These are phyloP conservation scores for Besnoitia besnoiti DNA, from an alignment of 169 alveolate species.

Conservation along the genomic window DNA sequence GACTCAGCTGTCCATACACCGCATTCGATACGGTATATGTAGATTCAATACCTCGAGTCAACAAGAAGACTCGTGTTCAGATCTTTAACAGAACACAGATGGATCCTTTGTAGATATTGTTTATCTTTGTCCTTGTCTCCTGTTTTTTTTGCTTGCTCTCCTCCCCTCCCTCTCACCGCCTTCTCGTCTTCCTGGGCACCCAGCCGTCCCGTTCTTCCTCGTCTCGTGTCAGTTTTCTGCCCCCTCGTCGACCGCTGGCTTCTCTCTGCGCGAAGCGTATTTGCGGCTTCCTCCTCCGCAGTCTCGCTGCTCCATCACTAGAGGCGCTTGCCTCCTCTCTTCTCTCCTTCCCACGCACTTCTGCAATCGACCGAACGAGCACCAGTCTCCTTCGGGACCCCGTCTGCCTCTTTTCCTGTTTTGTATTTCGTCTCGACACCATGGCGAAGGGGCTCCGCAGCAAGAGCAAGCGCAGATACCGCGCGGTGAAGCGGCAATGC, in stretches of 20 bases:
- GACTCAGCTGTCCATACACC: background rate
- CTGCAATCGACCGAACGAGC: background rate
- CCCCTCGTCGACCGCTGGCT: no score
- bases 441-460: conserved; percentile 28
- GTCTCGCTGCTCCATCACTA: background rate
- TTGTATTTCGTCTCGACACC: background rate
- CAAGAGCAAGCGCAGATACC: conserved; percentile 14
- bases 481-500: conserved; percentile 29
- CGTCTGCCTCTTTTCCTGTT: background rate
- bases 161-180: background rate
- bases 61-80: background rate
- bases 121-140: no score
- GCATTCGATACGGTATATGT: background rate
- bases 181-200: background rate
- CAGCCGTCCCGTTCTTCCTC: background rate
- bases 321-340: background rate
- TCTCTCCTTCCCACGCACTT: background rate
- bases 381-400: background rate
- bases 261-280: background rate
- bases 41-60: background rate
- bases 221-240: background rate
- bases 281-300: background rate
- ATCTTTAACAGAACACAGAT: no score
- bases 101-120: no score
- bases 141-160: background rate